Evolutionary conservation across 2,329 filamentous ascomycete species (phyloP).

Genomic region (Onygenales sp.): DNA sequence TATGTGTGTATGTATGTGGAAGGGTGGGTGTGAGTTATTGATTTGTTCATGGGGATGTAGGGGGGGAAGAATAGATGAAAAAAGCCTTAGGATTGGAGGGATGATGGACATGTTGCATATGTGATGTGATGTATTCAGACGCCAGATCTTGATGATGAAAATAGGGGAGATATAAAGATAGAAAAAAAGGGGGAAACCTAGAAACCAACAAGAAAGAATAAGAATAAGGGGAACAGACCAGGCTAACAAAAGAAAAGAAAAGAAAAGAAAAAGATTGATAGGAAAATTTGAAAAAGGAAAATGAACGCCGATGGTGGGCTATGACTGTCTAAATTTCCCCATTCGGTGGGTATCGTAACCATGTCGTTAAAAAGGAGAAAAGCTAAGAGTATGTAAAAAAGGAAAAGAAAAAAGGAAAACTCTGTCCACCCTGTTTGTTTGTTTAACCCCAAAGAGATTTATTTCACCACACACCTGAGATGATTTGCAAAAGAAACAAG

Average conservation of each 20-base stretch:
- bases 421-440: neutral
- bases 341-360: slow-evolving; percentile 34
- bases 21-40: neutral
- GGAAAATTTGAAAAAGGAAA: slow-evolving; percentile 7
- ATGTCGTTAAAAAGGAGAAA: slow-evolving; percentile 26
- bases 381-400: neutral
- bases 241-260: neutral
- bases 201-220: neutral
- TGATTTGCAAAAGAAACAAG: neutral
- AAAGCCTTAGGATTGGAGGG: neutral
- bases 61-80: neutral
- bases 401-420: slow-evolving; percentile 3
- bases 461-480: neutral
- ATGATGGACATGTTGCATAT: neutral
- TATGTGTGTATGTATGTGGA: neutral
- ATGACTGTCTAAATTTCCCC: slow-evolving; percentile 2
- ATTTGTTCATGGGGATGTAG: no score
- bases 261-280: slow-evolving; percentile 6
- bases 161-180: neutral
- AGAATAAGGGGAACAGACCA: neutral
- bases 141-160: neutral
- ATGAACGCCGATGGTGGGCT: slow-evolving; percentile 24
- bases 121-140: neutral
- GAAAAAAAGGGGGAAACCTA: neutral
- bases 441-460: neutral